Evolutionary conservation across 192 early-diverging fungal genomes (phyloP).

Genomic region (Lobosporangium transversale): DNA sequence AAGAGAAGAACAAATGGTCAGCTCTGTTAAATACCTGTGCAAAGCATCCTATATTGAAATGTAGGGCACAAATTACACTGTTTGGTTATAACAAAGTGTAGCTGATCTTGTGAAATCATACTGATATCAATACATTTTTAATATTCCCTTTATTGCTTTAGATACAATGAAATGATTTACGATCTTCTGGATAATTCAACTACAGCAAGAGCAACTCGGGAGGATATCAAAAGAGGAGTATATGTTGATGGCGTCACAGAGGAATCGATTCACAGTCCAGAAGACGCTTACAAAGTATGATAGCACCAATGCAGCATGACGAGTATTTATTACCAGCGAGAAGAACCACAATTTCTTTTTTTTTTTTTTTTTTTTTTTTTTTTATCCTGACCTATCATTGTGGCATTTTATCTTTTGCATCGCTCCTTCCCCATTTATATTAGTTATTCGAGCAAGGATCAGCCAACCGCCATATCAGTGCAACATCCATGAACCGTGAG

Average conservation of each 20-base stretch:
- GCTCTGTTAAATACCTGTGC: slow-evolving; percentile 76
- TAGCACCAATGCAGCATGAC: too few species aligned
- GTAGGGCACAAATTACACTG: too few species aligned
- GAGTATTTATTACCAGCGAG: too few species aligned
- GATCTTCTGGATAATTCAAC: slow-evolving; percentile 82
- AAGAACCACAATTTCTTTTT: too few species aligned
- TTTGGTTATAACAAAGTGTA: too few species aligned
- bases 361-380: background rate
- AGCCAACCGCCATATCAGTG: slow-evolving; percentile 75
- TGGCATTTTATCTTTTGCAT: background rate
- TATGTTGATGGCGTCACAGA: slow-evolving; percentile 75
- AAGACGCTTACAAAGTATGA: slow-evolving; percentile 64
- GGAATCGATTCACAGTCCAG: slow-evolving; percentile 68
- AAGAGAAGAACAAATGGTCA: slow-evolving; percentile 58
- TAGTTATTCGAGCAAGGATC: slow-evolving; percentile 69
- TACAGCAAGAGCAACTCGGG: slow-evolving; percentile 64
- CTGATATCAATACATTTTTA: background rate
- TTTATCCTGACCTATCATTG: background rate
- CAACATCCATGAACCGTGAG: slow-evolving; percentile 85
- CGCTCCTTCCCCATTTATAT: too few species aligned
- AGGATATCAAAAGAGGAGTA: slow-evolving; percentile 73
- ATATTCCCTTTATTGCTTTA: background rate
- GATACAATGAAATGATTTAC: slow-evolving; percentile 91
- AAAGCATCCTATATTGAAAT: slow-evolving; percentile 93
- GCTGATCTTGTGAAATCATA: too few species aligned